Percentiles rank a stretch among this genome's conserved stretches.
Evolutionary conservation across 257 asterid genomes (phyloP).

Genomic region (Solanum neorickii): DNA sequence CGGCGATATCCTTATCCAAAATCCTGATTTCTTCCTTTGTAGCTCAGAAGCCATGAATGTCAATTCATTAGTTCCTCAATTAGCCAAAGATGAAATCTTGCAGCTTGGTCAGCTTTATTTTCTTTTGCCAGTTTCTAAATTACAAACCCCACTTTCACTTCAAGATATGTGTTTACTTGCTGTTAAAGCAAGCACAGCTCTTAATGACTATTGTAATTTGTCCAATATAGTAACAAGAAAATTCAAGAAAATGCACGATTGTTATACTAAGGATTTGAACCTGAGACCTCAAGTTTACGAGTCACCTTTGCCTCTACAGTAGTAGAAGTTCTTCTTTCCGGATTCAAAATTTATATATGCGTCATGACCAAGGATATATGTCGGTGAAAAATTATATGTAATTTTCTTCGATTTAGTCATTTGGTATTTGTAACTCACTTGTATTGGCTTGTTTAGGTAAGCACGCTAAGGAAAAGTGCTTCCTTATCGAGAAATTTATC

Average conservation of each 20-base stretch:
- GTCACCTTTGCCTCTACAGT: neutral
- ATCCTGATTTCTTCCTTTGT: slow-evolving; percentile 12
- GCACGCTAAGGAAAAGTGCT: neutral
- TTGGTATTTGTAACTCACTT: neutral
- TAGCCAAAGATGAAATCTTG: slow-evolving; percentile 9
- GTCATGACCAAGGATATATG: neutral
- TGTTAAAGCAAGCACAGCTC: slow-evolving; percentile 18
- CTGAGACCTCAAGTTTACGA: neutral
- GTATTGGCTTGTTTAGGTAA: neutral
- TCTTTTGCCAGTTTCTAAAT: slow-evolving; percentile 7
- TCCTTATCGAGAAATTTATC: neutral
- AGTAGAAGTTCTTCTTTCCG: neutral
- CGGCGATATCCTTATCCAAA: neutral
- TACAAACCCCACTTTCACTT: slow-evolving; percentile 9
- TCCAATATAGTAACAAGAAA: neutral
- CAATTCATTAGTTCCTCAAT: slow-evolving; percentile 1
- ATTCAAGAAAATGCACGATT: neutral
- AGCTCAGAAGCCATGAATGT: slow-evolving; percentile 28
- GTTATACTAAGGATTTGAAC: neutral
- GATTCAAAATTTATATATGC: neutral
- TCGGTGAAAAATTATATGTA: neutral
- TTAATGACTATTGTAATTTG: neutral
- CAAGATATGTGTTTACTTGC: slow-evolving; percentile 30
- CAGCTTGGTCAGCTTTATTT: slow-evolving; percentile 25
- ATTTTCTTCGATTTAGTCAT: neutral